Conservation (phyloP, 768 basidiomycete species). For the Inosperma sp. region DNA sequence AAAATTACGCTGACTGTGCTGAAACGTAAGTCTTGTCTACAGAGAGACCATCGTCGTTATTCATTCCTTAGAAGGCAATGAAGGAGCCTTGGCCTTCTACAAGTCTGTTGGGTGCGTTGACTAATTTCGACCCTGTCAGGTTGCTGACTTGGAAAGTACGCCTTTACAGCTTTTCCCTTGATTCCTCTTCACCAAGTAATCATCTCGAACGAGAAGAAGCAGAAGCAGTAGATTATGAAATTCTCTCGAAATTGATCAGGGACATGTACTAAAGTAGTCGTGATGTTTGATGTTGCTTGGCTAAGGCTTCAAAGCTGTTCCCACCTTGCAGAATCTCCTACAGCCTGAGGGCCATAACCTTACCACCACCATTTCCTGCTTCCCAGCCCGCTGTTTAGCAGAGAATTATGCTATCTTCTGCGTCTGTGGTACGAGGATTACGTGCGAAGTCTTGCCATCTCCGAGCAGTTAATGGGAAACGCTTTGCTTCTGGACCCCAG, state of each 20-base stretch:
- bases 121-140: background rate
- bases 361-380: conserved; percentile 5
- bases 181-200: conserved; percentile 47
- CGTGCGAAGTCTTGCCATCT: conserved; percentile 37
- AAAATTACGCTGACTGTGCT: conserved; percentile 75
- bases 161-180: conserved; percentile 45
- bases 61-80: background rate
- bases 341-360: too few relatives aligned
- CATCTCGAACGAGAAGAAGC: conserved; percentile 27
- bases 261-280: background rate
- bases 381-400: conserved; percentile 3
- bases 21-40: conserved; percentile 45
- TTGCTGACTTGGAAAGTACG: background rate
- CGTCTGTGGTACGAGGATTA: conserved; percentile 40
- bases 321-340: too few relatives aligned
- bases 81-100: conserved; percentile 45
- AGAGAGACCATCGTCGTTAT: too few relatives aligned
- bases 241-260: conserved; percentile 36
- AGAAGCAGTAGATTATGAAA: conserved; percentile 41
- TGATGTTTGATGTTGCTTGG: conserved; percentile 4
- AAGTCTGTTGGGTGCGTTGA: conserved; percentile 44
- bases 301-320: background rate
- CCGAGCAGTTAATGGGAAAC: conserved; percentile 24
- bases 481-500: conserved; percentile 70
- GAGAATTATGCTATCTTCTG: conserved; percentile 43